phyloP scores from a whole-genome alignment of 1,139 yeast genomes.

The Yamadazyma songkhlaensis region DNA sequence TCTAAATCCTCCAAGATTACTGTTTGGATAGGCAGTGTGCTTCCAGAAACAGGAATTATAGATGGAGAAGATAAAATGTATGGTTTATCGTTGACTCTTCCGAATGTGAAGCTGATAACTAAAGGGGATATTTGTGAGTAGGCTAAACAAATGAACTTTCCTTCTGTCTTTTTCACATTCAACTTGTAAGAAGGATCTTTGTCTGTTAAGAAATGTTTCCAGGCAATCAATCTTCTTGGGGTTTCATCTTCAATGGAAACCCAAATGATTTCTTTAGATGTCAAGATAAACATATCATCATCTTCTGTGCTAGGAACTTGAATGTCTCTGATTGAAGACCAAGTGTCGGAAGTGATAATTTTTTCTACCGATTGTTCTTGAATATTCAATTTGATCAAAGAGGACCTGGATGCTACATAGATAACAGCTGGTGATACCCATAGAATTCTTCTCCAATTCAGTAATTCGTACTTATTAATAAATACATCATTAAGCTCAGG shows the following conservation, averaged over 20 bases:
- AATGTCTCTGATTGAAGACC: slow-evolving; percentile 56
- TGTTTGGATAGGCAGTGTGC: slow-evolving; percentile 11
- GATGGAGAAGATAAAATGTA: slow-evolving; percentile 17
- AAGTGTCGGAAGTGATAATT: slow-evolving; percentile 51
- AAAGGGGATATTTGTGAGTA: slow-evolving; percentile 43
- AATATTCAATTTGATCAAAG: slow-evolving; percentile 31
- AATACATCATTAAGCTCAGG: slow-evolving; percentile 8
- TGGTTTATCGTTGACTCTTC: slow-evolving; percentile 35
- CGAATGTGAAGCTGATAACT: slow-evolving; percentile 43
- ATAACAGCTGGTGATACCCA: slow-evolving; percentile 43
- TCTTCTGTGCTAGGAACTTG: slow-evolving; percentile 19
- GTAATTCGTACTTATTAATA: slow-evolving; percentile 46
- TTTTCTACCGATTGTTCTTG: slow-evolving; percentile 17
- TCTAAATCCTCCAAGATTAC: slow-evolving; percentile 11
- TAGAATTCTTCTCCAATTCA: slow-evolving; percentile 51
- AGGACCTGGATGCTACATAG: slow-evolving; percentile 45
- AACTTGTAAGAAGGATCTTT: slow-evolving; percentile 56
- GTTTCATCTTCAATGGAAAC: slow-evolving; percentile 23
- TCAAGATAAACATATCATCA: slow-evolving; percentile 41
- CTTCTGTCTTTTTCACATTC: slow-evolving; percentile 20
- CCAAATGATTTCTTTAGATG: slow-evolving; percentile 62
- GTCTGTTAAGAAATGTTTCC: slow-evolving; percentile 65
- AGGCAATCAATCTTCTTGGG: slow-evolving; percentile 49
- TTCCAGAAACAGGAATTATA: slow-evolving; percentile 12
- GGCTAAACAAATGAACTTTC: slow-evolving; percentile 29